Conservation (phyloP, 2,329 filamentous ascomycete species). For the Triangularia verruculosa region DNA sequence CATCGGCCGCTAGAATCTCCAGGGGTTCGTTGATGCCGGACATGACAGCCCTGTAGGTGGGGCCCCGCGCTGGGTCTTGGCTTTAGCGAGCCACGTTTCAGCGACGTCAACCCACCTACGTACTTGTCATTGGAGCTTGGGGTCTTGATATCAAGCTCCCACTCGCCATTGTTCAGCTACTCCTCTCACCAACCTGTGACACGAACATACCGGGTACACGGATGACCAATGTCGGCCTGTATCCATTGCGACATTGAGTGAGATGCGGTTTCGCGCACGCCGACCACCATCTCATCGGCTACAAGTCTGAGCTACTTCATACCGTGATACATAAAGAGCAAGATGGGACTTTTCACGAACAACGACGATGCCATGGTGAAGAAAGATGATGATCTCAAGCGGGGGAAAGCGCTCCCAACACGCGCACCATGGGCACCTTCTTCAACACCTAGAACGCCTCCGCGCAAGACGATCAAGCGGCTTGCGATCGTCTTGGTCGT, state of each 20-base stretch:
- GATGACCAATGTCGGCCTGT: slow-evolving; percentile 9
- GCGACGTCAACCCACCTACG: neutral
- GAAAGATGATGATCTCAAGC: slow-evolving; percentile 57
- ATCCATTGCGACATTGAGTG: neutral
- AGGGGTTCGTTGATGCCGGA: neutral
- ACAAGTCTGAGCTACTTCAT: neutral
- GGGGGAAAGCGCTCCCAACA: slow-evolving; percentile 31
- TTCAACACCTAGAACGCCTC: slow-evolving; percentile 37
- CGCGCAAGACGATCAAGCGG: slow-evolving; percentile 54
- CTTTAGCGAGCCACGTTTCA: slow-evolving; percentile 9
- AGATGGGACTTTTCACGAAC: slow-evolving; percentile 47
- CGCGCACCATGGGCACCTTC: slow-evolving; percentile 40
- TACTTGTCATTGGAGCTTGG: neutral
- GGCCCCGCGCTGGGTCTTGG: neutral
- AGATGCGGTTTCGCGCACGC: slow-evolving; percentile 11
- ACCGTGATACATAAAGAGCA: slow-evolving; percentile 20
- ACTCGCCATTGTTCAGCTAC: neutral
- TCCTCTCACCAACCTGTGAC: neutral
- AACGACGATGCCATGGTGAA: slow-evolving; percentile 48
- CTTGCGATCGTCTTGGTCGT: slow-evolving; percentile 46
- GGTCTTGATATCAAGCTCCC: neutral
- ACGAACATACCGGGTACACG: neutral
- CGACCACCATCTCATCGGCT: neutral
- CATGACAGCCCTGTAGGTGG: neutral
- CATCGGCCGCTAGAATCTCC: neutral